Percentiles rank a stretch among this genome's conserved stretches.
Conservation (phyloP, 208 protist genomes). For the Wallacemonas sp. region DNA sequence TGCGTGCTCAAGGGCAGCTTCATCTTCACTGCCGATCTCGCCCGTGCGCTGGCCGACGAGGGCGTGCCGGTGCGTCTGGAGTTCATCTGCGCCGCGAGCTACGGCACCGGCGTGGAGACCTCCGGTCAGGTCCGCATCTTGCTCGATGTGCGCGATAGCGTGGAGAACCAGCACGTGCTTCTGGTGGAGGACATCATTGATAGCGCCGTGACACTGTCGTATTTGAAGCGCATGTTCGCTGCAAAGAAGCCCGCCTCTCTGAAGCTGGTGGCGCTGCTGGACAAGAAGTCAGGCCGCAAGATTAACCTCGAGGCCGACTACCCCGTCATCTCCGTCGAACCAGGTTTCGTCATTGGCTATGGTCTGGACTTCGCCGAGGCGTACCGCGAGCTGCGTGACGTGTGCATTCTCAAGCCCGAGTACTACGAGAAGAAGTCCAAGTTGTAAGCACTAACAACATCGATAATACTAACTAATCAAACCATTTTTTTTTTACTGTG, state of each 20-base stretch:
- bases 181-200: constrained; percentile 94
- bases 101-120: constrained; percentile 35
- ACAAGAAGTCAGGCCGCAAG: constrained; percentile 77
- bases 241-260: constrained; percentile 72
- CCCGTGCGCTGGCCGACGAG: constrained; percentile 55
- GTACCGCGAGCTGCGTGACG: constrained; percentile 82
- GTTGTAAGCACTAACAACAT: constrained; percentile 10
- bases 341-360: constrained; percentile 91
- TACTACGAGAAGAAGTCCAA: constrained; percentile 56
- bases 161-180: constrained; percentile 78
- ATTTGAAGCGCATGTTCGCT: constrained; percentile 58
- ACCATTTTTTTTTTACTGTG: too few relatives aligned
- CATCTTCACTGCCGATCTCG: constrained; percentile 83
- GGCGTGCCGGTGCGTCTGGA: constrained; percentile 79
- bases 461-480: too few relatives aligned
- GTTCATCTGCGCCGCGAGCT: constrained; percentile 82
- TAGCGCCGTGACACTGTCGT: constrained; percentile 77
- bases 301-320: constrained; percentile 66
- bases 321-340: constrained; percentile 56
- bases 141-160: constrained; percentile 74
- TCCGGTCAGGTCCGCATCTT: constrained; percentile 72
- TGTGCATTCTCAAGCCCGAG: constrained; percentile 62
- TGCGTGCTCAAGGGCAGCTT: constrained; percentile 88
- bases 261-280: constrained; percentile 82
- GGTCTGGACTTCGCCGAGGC: constrained; percentile 88